Percentiles rank a stretch among this genome's conserved stretches.
These are phyloP conservation scores for Raffaelea albimanens DNA, from an alignment of 2,329 filamentous ascomycete species.

Conservation along the genomic window DNA sequence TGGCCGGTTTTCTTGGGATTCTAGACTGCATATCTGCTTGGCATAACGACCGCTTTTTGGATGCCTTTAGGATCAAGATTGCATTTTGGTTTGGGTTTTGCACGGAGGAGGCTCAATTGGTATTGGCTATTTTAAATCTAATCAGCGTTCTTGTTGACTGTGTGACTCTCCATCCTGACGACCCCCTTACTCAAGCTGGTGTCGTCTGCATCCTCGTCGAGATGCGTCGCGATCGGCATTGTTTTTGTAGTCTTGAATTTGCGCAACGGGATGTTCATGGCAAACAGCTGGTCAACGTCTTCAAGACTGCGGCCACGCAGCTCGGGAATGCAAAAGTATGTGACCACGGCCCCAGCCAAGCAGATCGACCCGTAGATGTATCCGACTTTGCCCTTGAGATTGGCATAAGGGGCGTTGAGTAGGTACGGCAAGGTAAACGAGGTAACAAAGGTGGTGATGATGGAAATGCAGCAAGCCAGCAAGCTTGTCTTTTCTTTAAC, in stretches of 20 bases:
- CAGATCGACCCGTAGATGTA: slow-evolving; percentile 29
- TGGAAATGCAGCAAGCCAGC: slow-evolving; percentile 18
- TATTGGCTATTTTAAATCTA: no score
- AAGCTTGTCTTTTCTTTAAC: slow-evolving; percentile 23
- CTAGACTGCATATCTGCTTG: no score
- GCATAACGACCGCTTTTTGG: no score
- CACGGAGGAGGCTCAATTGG: no score
- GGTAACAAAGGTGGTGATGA: slow-evolving; percentile 21
- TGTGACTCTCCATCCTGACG: no score
- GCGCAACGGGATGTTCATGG: slow-evolving; percentile 1
- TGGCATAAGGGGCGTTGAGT: slow-evolving; percentile 23
- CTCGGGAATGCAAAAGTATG: slow-evolving; percentile 34
- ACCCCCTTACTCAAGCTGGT: no score
- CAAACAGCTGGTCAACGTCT: slow-evolving; percentile 34
- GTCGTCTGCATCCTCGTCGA: no score
- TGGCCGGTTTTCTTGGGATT: no score
- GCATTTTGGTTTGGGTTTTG: no score
- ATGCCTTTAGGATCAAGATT: no score
- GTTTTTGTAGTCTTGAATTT: not conserved
- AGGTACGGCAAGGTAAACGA: slow-evolving; percentile 28
- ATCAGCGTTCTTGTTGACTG: no score
- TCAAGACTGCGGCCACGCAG: slow-evolving; percentile 32
- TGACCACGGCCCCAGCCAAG: slow-evolving; percentile 28
- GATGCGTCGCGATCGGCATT: no score
- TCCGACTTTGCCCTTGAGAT: slow-evolving; percentile 24